These are phyloP conservation scores for Leonotis leonurus DNA, from an alignment of 257 asterid species.

Conservation along the genomic window DNA sequence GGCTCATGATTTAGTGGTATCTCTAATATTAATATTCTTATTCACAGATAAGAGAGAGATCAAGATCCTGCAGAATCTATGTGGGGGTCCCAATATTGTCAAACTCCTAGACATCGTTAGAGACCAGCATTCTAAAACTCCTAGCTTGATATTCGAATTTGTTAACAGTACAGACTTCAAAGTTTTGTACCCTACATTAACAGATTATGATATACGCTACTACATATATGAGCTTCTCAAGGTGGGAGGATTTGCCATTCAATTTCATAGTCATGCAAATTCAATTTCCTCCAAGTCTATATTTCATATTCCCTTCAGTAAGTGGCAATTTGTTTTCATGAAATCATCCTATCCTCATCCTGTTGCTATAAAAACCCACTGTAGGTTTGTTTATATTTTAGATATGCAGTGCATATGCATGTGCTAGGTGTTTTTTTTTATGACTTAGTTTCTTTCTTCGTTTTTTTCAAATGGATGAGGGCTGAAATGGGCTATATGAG, in stretches of 20 bases:
- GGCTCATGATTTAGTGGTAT: neutral
- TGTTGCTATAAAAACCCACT: neutral
- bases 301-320: neutral
- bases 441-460: neutral
- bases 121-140: constrained; percentile 77
- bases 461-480: neutral
- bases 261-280: neutral
- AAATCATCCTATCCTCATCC: neutral
- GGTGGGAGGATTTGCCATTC: constrained; percentile 33
- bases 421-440: neutral
- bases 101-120: constrained; percentile 69
- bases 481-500: neutral
- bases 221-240: constrained; percentile 77
- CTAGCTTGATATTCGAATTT: constrained; percentile 71
- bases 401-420: constrained; percentile 1
- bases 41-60: constrained; percentile 69
- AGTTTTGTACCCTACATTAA: constrained; percentile 66
- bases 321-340: neutral
- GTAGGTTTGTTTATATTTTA: neutral
- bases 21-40: neutral
- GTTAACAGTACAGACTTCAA: constrained; percentile 83
- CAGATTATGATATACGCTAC: constrained; percentile 78
- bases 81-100: constrained; percentile 72
- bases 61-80: constrained; percentile 64
- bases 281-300: neutral